Evolutionary conservation across 2,329 filamentous ascomycete species (phyloP), one percentile per base, ranked within the genome.

Genomic region (Arthrinium puccinioides): DNA sequence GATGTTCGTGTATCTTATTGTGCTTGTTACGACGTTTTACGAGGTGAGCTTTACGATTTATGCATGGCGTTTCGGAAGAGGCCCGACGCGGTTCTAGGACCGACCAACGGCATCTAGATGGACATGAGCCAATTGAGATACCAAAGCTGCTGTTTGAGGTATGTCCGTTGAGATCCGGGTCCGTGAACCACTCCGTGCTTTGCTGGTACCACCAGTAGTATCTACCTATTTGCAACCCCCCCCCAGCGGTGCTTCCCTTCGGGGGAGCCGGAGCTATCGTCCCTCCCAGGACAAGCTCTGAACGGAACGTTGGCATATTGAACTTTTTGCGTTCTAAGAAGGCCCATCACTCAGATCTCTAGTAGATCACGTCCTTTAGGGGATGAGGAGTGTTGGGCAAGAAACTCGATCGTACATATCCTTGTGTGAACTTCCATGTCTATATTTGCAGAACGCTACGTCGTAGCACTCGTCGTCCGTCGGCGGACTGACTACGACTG

Each of bases 291-390:
- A 72, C 65, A 69, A 74, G 71, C 66, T 70, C 80, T 82, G 82
- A 86, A 87, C 82, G 83, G 82, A 87, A 78, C 82, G 79, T 83
- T 85, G 82, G 83, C 58, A 87, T 69, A 84, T 66, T 49, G 67
- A 57, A 60, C 44, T 41, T 48, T 38, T 40, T 30, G 53, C 56
- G 58, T 55, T 57, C 41, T 42, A 55, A 60, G 57, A 60, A 57
- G 53, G 55, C 57, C 50, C 48, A 48, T 47, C 49, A 55, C 39
- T 42, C 48, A 42, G 51, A 46, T 52, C 46, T 45, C 24, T n/a
- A n/a, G n/a, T n/a, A 41, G 45, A 46, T 32, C 50, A 45, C 46
- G 39, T 49, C 39, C 45, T 41, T 44, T 47, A 46, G 32, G 24
- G 51, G 49, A 40, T 43, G 44, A 41, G 58, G 56, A 46, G 47